phyloP scores from a whole-genome alignment of 2,329 filamentous ascomycete species.

The Leptodontidium sp. region DNA sequence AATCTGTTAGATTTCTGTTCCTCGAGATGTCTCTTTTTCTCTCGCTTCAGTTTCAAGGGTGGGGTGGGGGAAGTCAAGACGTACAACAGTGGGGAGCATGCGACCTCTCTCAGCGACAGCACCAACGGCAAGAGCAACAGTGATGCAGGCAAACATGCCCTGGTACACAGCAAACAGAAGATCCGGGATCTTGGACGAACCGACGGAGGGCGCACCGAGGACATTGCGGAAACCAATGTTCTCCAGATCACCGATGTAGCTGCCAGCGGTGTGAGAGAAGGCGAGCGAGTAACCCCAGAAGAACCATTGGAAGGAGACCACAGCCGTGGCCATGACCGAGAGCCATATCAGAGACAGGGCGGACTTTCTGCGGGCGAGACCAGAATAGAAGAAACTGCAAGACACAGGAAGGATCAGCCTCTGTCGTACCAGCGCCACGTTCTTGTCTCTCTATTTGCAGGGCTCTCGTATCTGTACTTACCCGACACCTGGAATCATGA shows the following conservation, averaged over 20 bases:
- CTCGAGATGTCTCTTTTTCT: too few species aligned
- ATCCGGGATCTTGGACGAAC: slow-evolving; percentile 77
- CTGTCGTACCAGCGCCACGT: slow-evolving; percentile 33
- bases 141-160: slow-evolving; percentile 88
- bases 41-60: too few species aligned
- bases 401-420: slow-evolving; percentile 33
- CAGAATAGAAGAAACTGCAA: slow-evolving; percentile 83
- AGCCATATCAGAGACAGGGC: slow-evolving; percentile 91
- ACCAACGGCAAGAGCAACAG: slow-evolving; percentile 83
- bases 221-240: slow-evolving; percentile 85
- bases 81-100: slow-evolving; percentile 33
- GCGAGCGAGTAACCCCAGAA: slow-evolving; percentile 48
- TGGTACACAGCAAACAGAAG: slow-evolving; percentile 87
- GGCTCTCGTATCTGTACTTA: slow-evolving; percentile 48
- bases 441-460: background rate
- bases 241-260: slow-evolving; percentile 79
- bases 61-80: background rate
- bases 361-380: slow-evolving; percentile 86
- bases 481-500: slow-evolving; percentile 94
- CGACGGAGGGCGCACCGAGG: slow-evolving; percentile 78
- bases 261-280: slow-evolving; percentile 63
- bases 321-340: slow-evolving; percentile 83
- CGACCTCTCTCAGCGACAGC: slow-evolving; percentile 80
- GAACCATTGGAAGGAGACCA: slow-evolving; percentile 93
- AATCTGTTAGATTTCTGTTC: slow-evolving; percentile 50